These are phyloP conservation scores for Candida coquimbonensis DNA, from an alignment of 805 yeast genomes.

Conservation along the genomic window DNA sequence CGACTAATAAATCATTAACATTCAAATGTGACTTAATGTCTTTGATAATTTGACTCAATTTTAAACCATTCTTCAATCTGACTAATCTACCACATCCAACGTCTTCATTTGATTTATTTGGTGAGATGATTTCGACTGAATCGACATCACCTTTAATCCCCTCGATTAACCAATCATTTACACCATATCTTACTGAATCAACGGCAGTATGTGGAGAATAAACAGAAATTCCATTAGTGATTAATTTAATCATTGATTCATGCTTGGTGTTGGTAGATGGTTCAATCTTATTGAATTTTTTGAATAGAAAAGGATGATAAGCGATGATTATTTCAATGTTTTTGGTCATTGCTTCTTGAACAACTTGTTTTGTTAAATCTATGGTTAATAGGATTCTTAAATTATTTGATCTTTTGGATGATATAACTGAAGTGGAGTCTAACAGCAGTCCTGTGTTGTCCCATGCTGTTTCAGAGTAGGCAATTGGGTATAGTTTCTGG, in stretches of 20 bases:
- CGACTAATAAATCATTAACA: conserved; percentile 57
- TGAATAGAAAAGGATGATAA: conserved; percentile 91
- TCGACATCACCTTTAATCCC: conserved; percentile 38
- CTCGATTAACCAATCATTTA: conserved; percentile 82
- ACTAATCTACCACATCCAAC: neutral
- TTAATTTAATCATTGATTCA: conserved; percentile 59
- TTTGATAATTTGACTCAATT: conserved; percentile 29
- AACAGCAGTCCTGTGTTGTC: conserved; percentile 91
- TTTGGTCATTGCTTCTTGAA: conserved; percentile 68
- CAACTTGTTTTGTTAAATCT: conserved; percentile 79
- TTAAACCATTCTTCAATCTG: neutral
- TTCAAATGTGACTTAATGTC: conserved; percentile 48
- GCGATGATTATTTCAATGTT: conserved; percentile 62
- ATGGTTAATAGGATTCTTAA: conserved; percentile 56
- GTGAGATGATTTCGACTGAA: conserved; percentile 33
- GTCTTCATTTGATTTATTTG: conserved; percentile 31
- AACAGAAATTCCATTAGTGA: conserved; percentile 75
- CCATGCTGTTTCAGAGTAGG: conserved; percentile 84
- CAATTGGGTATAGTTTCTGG: conserved; percentile 72
- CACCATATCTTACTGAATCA: conserved; percentile 90
- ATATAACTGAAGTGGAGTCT: conserved; percentile 34
- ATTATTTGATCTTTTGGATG: conserved; percentile 2
- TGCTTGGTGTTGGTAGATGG: conserved; percentile 70
- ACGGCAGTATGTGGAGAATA: conserved; percentile 96
- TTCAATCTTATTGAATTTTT: conserved; percentile 72